These are phyloP conservation scores for Calonectria leucothoes DNA, from an alignment of 2,329 filamentous ascomycete species.

Conservation along the genomic window DNA sequence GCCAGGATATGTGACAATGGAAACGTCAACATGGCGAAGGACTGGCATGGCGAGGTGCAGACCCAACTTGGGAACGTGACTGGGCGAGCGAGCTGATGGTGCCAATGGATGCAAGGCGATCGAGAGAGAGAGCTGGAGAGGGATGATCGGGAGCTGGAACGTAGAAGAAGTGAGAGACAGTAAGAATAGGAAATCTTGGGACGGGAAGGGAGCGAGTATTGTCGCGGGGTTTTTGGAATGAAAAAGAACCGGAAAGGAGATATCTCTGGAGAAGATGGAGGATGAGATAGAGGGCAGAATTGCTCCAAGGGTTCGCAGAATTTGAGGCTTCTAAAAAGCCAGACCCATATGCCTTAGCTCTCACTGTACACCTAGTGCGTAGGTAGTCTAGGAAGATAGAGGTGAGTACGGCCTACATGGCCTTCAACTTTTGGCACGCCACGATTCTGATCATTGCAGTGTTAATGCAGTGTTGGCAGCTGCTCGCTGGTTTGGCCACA, in stretches of 20 bases:
- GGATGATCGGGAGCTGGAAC: not conserved
- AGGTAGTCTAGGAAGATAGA: not conserved
- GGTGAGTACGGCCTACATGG: not conserved
- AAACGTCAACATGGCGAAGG: slow-evolving; percentile 61
- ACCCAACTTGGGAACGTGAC: not conserved
- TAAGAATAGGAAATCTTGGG: not conserved
- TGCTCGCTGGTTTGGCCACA: not conserved
- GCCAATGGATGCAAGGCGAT: too few relatives aligned
- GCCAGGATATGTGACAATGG: slow-evolving; percentile 52
- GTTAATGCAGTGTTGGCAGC: not conserved
- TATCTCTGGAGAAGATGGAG: not conserved
- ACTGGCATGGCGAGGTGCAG: slow-evolving; percentile 55
- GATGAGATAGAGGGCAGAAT: not conserved
- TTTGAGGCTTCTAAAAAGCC: not conserved
- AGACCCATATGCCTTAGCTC: not conserved
- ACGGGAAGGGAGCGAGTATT: not conserved
- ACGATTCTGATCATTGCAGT: not conserved
- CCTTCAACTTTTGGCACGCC: not conserved
- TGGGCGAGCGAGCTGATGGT: not conserved
- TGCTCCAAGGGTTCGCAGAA: not conserved
- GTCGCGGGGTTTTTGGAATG: not conserved
- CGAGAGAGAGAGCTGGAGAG: not conserved
- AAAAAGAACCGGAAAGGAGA: not conserved
- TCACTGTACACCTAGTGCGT: too few relatives aligned
- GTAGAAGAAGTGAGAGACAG: not conserved